Conservation (phyloP, 192 early-diverging fungal genomes). For the Spizellomyces sp. region DNA sequence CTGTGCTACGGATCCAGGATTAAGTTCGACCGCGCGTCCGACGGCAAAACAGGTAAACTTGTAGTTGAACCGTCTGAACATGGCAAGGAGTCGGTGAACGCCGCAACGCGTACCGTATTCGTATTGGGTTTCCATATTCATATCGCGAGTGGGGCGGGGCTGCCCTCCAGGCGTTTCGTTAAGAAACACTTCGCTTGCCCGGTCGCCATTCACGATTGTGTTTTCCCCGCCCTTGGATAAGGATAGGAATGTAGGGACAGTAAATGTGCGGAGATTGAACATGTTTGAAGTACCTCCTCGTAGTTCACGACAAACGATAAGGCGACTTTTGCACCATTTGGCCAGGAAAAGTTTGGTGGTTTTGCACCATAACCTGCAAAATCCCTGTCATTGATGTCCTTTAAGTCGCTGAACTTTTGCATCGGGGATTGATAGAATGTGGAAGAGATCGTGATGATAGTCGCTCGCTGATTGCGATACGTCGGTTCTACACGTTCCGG, state of each 20-base stretch:
- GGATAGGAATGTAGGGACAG: too few species aligned
- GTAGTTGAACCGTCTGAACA: slow-evolving; percentile 38
- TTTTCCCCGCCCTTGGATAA: slow-evolving; percentile 64
- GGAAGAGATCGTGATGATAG: too few species aligned
- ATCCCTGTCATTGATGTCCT: slow-evolving; percentile 36
- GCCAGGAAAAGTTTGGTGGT: slow-evolving; percentile 51
- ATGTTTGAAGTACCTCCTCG: too few species aligned
- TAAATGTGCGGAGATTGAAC: too few species aligned
- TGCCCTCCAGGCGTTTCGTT: slow-evolving; percentile 46
- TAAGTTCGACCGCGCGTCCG: slow-evolving; percentile 50
- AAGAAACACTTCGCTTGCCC: slow-evolving; percentile 50
- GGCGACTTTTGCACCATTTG: slow-evolving; percentile 50
- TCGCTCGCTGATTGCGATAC: too few species aligned
- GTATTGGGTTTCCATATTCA: slow-evolving; percentile 55
- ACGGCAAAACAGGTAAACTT: slow-evolving; percentile 59
- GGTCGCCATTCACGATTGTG: slow-evolving; percentile 48
- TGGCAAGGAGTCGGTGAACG: slow-evolving; percentile 46
- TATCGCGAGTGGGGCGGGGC: slow-evolving; percentile 35
- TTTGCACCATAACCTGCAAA: slow-evolving; percentile 48
- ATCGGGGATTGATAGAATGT: too few species aligned
- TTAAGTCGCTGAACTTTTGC: slow-evolving; percentile 18
- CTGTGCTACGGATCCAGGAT: slow-evolving; percentile 40
- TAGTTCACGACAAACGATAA: slow-evolving; percentile 57
- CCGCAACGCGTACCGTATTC: slow-evolving; percentile 58
- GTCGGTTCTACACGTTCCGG: too few species aligned